Evolutionary conservation across 2,329 filamentous ascomycete species (phyloP).

Genomic region (Fusarium pseudoanthophilum): DNA sequence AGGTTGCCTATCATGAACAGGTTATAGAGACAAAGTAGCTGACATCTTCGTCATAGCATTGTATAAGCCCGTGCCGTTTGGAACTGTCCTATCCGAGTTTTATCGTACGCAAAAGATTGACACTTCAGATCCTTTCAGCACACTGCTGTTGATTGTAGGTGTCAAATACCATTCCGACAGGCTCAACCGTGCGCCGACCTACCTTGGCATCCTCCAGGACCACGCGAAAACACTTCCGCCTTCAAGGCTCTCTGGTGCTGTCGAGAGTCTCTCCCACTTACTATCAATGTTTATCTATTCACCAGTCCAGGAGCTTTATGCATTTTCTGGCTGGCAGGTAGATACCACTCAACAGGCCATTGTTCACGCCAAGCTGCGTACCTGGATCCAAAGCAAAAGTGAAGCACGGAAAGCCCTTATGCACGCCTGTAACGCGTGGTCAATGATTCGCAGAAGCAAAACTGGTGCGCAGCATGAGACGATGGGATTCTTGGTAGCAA

Average conservation of each 20-base stretch:
- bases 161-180: neutral
- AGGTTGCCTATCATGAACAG: neutral
- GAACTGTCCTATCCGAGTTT: neutral
- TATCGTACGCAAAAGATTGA: neutral
- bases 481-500: neutral
- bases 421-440: neutral
- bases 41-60: too few species aligned
- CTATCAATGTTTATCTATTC: neutral
- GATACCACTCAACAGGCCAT: neutral
- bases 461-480: neutral
- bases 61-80: neutral
- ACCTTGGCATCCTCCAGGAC: neutral
- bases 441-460: neutral
- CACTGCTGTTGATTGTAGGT: neutral
- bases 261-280: neutral
- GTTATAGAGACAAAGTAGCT: too few species aligned
- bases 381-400: neutral
- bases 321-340: neutral
- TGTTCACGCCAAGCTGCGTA: neutral
- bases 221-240: neutral
- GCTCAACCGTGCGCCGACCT: neutral
- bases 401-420: neutral
- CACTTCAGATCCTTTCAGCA: neutral
- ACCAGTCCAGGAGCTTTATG: neutral
- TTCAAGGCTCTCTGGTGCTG: neutral